Evolutionary conservation across 106 monocot species (phyloP).

Genomic region (Dendrobium huoshanense): DNA sequence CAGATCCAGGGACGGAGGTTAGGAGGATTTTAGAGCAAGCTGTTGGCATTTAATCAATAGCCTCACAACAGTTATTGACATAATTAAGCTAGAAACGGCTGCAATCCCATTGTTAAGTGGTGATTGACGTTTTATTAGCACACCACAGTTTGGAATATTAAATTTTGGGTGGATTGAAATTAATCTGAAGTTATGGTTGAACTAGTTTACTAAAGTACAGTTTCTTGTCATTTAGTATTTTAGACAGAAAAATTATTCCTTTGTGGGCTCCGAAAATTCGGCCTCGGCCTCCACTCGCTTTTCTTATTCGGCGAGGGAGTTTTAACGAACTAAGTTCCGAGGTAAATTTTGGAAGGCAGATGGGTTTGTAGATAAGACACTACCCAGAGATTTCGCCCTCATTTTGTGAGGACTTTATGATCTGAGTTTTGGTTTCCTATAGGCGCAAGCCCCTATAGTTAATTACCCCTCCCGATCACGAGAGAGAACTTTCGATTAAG

Average conservation of each 20-base stretch:
- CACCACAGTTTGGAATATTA: neutral
- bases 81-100: neutral
- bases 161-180: neutral
- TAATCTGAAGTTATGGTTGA: neutral
- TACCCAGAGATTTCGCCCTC: no score
- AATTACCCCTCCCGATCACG: no score
- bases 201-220: neutral
- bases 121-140: neutral
- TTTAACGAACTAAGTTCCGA: no score
- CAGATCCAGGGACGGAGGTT: slow-evolving; percentile 53
- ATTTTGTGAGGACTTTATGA: no score
- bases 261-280: no score
- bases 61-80: slow-evolving; percentile 3
- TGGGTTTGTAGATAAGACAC: no score
- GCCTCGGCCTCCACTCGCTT: no score
- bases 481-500: no score
- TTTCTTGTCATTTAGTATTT: neutral
- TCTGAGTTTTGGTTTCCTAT: no score
- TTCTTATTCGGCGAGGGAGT: no score
- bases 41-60: slow-evolving; percentile 3
- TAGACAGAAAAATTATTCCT: neutral
- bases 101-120: neutral
- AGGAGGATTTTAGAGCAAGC: slow-evolving; percentile 41
- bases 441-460: no score
- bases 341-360: no score